Conservation (phyloP, 495 filamentous ascomycete genomes). For the Thermothielavioides terrestris region DNA sequence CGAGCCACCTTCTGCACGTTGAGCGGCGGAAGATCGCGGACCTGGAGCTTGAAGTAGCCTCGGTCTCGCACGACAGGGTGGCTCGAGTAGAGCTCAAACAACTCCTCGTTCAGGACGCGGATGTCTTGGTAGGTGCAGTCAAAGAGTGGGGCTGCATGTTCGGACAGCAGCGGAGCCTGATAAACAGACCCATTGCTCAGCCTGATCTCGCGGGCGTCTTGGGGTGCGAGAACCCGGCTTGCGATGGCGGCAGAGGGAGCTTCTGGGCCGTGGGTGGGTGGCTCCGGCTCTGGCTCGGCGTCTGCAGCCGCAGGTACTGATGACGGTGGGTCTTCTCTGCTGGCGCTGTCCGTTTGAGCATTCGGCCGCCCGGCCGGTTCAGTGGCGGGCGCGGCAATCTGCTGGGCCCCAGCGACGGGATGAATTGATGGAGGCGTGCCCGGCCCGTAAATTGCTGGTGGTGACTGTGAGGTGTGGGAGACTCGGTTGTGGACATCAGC, state of each 20-base stretch:
- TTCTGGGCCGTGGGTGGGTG: background rate
- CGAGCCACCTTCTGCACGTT: conserved; percentile 13
- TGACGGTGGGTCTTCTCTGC: background rate
- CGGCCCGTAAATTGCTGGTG: conserved; percentile 1
- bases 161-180: conserved; percentile 1
- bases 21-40: conserved; percentile 19
- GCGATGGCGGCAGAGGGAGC: background rate
- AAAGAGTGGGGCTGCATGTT: conserved; percentile 20
- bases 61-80: conserved; percentile 20
- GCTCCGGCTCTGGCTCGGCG: background rate
- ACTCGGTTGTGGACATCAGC: conserved; percentile 1
- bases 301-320: background rate
- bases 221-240: background rate
- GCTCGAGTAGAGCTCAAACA: conserved; percentile 22
- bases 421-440: conserved; percentile 17
- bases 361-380: background rate
- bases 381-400: background rate
- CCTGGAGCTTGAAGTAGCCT: conserved; percentile 29
- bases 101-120: conserved; percentile 23
- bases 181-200: conserved; percentile 8
- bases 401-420: conserved; percentile 1
- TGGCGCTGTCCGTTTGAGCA: background rate
- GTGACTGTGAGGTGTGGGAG: conserved; percentile 3
- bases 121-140: conserved; percentile 24
- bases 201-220: background rate